Evolutionary conservation across 1,139 yeast genomes (phyloP).

Genomic region (Yamadazyma kanchanaburiensis): DNA sequence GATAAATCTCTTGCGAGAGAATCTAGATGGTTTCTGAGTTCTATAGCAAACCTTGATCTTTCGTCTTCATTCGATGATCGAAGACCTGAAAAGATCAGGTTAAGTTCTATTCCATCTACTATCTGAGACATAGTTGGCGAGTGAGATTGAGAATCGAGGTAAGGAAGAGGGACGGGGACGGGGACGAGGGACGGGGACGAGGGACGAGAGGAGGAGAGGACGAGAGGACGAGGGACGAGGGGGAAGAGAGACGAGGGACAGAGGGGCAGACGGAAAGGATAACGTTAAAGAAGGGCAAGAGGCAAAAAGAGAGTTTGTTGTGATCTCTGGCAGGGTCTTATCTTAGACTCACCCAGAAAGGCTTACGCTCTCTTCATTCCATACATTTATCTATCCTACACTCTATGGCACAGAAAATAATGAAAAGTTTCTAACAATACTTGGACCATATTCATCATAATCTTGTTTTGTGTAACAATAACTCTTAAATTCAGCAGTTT

Average conservation of each 20-base stretch:
- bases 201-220: too few relatives aligned
- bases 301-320: too few relatives aligned
- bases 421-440: constrained; percentile 94
- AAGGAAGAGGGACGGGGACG: too few relatives aligned
- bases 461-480: constrained; percentile 96
- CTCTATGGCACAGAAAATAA: constrained; percentile 86
- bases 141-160: too few relatives aligned
- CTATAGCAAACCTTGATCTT: constrained; percentile 58
- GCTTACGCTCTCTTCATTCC: background rate
- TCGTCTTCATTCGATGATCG: constrained; percentile 50
- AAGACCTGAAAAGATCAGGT: constrained; percentile 52
- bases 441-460: constrained; percentile 97
- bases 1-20: constrained; percentile 73
- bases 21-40: constrained; percentile 62
- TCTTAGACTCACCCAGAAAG: too few relatives aligned
- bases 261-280: too few relatives aligned
- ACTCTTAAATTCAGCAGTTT: constrained; percentile 93
- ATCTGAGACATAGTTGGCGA: constrained; percentile 29
- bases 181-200: too few relatives aligned
- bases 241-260: too few relatives aligned
- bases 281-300: too few relatives aligned
- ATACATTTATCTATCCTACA: constrained; percentile 1
- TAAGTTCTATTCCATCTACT: constrained; percentile 50
- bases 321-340: too few relatives aligned
- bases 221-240: too few relatives aligned